A percentile compares a stretch with the other conserved stretches of the same genome.
These are phyloP conservation scores for Trichoderma pleuroti DNA, from an alignment of 2,329 filamentous ascomycete genomes.

Conservation along the genomic window DNA sequence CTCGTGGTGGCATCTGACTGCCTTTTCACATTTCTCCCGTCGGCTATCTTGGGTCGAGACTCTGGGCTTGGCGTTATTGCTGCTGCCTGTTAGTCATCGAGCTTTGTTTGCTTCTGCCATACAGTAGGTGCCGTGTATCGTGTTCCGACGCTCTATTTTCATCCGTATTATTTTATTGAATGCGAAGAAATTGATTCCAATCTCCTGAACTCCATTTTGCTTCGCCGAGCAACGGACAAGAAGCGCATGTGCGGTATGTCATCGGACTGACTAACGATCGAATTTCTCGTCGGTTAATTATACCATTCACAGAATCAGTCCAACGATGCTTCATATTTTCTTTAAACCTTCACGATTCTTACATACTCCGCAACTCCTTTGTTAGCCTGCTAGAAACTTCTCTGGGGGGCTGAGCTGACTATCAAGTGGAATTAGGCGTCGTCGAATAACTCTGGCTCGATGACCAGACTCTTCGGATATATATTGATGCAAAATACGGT, in stretches of 20 bases:
- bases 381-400: neutral
- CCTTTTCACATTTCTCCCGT: neutral
- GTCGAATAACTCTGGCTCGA: neutral
- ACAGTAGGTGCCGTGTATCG: neutral
- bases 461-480: neutral
- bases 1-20: neutral
- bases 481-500: neutral
- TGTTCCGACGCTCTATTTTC: neutral
- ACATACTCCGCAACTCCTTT: neutral
- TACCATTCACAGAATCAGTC: neutral
- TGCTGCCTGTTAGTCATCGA: neutral
- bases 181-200: neutral
- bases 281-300: neutral
- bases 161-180: neutral
- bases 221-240: neutral
- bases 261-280: neutral
- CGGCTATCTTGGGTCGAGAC: constrained; percentile 4
- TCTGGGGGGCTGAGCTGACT: neutral
- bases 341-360: neutral
- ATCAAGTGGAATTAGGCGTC: neutral
- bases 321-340: neutral
- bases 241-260: neutral
- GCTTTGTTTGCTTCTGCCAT: neutral
- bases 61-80: neutral
- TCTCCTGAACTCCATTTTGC: neutral